Percentiles rank a stretch among this genome's conserved stretches.
Conservation (phyloP, 352 stramenopile genomes). For the Blastocystis sp. region DNA sequence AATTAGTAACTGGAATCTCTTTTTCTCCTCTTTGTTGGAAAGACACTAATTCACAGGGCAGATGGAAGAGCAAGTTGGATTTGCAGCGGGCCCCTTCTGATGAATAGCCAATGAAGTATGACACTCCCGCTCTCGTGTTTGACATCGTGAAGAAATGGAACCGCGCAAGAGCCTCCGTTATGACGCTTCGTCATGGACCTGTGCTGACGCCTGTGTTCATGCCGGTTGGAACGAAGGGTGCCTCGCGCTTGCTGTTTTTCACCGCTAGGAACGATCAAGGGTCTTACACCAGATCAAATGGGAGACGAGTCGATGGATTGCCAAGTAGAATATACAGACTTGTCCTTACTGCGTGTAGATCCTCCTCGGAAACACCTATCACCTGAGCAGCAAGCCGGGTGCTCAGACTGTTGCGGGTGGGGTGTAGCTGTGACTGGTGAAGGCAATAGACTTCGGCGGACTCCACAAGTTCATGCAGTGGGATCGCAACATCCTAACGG, state of each 20-base stretch:
- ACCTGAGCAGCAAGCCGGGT: conserved; percentile 87
- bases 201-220: conserved; percentile 91
- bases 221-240: conserved; percentile 90
- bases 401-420: conserved; percentile 77
- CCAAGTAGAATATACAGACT: conserved; percentile 72
- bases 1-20: neutral
- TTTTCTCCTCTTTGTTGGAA: neutral
- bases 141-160: conserved; percentile 69
- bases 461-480: conserved; percentile 94
- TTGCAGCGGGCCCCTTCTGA: neutral
- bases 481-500: conserved; percentile 87
- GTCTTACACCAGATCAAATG: conserved; percentile 82
- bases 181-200: conserved; percentile 80
- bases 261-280: conserved; percentile 83
- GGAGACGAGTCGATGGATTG: conserved; percentile 76
- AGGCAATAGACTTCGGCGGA: conserved; percentile 80
- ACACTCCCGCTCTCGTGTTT: conserved; percentile 62
- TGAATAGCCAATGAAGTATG: conserved; percentile 49
- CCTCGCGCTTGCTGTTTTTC: neutral
- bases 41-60: neutral
- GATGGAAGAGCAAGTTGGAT: conserved; percentile 37
- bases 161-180: conserved; percentile 76
- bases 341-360: conserved; percentile 76
- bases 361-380: conserved; percentile 94
- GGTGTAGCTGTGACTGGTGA: conserved; percentile 64